Conservation (phyloP, 2,329 filamentous ascomycete species). For the Apiospora kogelbergensis region DNA sequence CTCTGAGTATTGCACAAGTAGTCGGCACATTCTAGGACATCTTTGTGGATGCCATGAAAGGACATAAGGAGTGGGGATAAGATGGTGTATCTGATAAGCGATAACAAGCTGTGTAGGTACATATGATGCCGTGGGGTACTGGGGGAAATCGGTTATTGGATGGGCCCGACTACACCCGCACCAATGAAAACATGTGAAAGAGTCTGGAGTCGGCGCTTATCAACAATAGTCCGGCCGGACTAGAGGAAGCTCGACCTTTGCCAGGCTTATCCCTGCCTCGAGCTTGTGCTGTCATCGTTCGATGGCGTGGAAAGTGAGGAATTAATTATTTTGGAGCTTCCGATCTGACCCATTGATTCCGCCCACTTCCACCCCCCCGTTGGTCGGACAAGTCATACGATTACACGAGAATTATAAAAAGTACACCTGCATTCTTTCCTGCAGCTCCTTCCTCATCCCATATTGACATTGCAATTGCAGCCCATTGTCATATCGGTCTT, state of each 20-base stretch:
- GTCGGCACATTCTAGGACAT: too few species aligned
- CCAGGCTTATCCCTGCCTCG: not conserved
- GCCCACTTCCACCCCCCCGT: not conserved
- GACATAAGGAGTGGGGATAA: too few species aligned
- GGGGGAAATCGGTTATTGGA: not conserved
- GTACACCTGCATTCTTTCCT: not conserved
- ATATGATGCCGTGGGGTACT: not conserved
- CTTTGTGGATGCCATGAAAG: too few species aligned
- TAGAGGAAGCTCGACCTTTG: not conserved
- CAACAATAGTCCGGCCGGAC: not conserved
- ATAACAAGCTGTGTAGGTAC: too few species aligned
- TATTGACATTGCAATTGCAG: not conserved
- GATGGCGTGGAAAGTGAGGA: not conserved
- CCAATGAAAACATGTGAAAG: not conserved
- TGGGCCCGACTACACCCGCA: not conserved
- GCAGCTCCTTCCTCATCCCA: not conserved
- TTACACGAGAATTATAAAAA: not conserved
- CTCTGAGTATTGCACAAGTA: too few species aligned
- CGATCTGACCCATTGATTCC: not conserved
- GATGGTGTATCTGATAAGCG: too few species aligned
- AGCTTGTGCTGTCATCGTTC: not conserved
- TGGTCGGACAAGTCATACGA: constrained; percentile 4
- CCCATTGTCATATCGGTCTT: too few species aligned
- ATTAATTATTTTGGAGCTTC: constrained; percentile 3
- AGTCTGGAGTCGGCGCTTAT: not conserved